A percentile compares a stretch with the other conserved stretches of the same genome.
Evolutionary conservation across 164 flowering plant species (phyloP).

Genomic region (Chimonanthus salicifolius): DNA sequence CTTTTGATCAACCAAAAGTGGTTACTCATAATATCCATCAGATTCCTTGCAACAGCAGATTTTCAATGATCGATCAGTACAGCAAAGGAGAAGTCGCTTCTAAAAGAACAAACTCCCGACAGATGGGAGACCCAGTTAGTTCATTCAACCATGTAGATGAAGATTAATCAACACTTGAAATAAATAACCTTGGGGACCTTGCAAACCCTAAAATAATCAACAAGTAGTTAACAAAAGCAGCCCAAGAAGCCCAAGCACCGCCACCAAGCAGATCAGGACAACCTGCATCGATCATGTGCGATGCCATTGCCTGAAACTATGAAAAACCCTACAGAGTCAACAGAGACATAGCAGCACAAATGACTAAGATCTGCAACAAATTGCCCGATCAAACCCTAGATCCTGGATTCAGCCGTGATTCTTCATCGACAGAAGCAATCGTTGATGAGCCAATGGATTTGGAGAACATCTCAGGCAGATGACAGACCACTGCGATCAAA

Average conservation of each 20-base stretch:
- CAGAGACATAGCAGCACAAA: background rate
- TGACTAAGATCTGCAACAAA: background rate
- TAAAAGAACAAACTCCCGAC: background rate
- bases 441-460: too few species aligned
- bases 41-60: too few species aligned
- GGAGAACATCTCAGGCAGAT: too few species aligned
- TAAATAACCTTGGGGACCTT: background rate
- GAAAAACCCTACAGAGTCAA: background rate
- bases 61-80: background rate
- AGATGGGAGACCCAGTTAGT: slow-evolving; percentile 3
- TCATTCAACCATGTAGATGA: background rate
- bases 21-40: too few species aligned
- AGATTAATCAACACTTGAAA: background rate
- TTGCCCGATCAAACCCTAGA: slow-evolving; percentile 1
- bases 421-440: too few species aligned
- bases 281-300: background rate
- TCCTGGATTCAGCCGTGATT: background rate
- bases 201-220: background rate
- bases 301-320: background rate
- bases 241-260: background rate
- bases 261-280: slow-evolving; percentile 6
- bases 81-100: background rate
- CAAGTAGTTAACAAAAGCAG: too few species aligned
- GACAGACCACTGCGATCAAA: too few species aligned
- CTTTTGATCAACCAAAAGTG: too few species aligned